These are phyloP conservation scores for Pyrus betulifolia DNA, from an alignment of 306 rosid genomes.

Conservation along the genomic window DNA sequence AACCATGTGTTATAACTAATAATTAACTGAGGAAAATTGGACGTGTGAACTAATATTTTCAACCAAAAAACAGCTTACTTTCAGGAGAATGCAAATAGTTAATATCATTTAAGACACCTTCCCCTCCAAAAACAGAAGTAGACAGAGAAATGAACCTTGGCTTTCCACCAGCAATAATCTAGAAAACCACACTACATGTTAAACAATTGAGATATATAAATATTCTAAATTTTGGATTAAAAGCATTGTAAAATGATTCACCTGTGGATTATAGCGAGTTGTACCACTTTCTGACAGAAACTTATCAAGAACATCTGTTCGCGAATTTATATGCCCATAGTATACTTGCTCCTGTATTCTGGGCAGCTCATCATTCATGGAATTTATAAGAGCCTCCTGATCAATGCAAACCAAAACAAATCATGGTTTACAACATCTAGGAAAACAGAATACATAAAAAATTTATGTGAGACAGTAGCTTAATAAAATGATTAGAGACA, in stretches of 20 bases:
- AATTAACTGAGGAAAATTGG: constrained; percentile 6
- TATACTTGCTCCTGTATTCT: constrained; percentile 95
- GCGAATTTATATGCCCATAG: constrained; percentile 82
- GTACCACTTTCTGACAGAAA: constrained; percentile 82
- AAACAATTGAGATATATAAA: not conserved
- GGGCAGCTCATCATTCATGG: constrained; percentile 88
- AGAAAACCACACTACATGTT: constrained; percentile 13
- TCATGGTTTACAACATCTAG: not conserved
- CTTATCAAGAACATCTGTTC: constrained; percentile 69
- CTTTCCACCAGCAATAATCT: constrained; percentile 78
- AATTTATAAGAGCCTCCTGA: constrained; percentile 78
- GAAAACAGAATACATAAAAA: not conserved
- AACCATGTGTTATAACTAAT: constrained; percentile 24
- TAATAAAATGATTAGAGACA: not conserved
- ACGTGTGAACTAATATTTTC: constrained; percentile 11
- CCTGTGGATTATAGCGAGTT: constrained; percentile 91
- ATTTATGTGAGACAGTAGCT: not conserved
- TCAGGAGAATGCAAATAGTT: constrained; percentile 73
- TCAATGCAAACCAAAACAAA: constrained; percentile 21
- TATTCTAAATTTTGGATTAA: not conserved
- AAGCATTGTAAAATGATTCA: constrained; percentile 18
- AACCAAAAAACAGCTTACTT: constrained; percentile 54
- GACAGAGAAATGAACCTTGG: constrained; percentile 68
- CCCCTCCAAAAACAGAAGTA: constrained; percentile 46
- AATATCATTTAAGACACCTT: constrained; percentile 43